Conservation (phyloP, 345 rosid genomes). For the Sonneratia caseolaris region DNA sequence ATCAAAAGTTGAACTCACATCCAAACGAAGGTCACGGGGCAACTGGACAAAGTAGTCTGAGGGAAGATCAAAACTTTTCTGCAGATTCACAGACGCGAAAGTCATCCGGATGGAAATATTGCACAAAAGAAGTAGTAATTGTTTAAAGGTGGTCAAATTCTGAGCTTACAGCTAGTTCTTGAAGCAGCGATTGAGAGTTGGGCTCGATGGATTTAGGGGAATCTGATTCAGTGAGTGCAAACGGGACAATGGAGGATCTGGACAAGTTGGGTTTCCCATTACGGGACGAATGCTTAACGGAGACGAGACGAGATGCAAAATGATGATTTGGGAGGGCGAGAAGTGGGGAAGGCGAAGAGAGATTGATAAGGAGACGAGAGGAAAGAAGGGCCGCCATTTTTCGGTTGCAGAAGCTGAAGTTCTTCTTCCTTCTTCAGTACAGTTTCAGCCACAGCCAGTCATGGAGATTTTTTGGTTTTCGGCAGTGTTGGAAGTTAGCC, state of each 20-base stretch:
- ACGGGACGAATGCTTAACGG: slow-evolving; percentile 15
- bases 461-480: neutral
- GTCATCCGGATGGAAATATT: neutral
- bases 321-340: slow-evolving; percentile 21
- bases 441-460: slow-evolving; percentile 2
- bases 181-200: slow-evolving; percentile 39
- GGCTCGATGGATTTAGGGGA: slow-evolving; percentile 47
- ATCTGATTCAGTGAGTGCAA: slow-evolving; percentile 64
- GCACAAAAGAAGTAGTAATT: neutral
- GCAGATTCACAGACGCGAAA: slow-evolving; percentile 17
- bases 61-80: slow-evolving; percentile 81
- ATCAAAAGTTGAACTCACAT: slow-evolving; percentile 33
- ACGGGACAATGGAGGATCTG: slow-evolving; percentile 25
- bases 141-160: neutral
- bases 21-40: slow-evolving; percentile 74
- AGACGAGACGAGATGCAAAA: slow-evolving; percentile 16
- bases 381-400: slow-evolving; percentile 36
- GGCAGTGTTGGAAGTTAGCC: slow-evolving; percentile 5
- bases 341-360: slow-evolving; percentile 13
- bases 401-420: neutral
- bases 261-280: slow-evolving; percentile 14
- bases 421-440: neutral
- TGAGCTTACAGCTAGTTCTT: slow-evolving; percentile 48
- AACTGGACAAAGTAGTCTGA: slow-evolving; percentile 58
- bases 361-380: slow-evolving; percentile 26